Percentiles rank a stretch among this genome's conserved stretches.
phyloP scores from a whole-genome alignment of 2,329 filamentous ascomycete genomes.

The Colletotrichum spinosum region DNA sequence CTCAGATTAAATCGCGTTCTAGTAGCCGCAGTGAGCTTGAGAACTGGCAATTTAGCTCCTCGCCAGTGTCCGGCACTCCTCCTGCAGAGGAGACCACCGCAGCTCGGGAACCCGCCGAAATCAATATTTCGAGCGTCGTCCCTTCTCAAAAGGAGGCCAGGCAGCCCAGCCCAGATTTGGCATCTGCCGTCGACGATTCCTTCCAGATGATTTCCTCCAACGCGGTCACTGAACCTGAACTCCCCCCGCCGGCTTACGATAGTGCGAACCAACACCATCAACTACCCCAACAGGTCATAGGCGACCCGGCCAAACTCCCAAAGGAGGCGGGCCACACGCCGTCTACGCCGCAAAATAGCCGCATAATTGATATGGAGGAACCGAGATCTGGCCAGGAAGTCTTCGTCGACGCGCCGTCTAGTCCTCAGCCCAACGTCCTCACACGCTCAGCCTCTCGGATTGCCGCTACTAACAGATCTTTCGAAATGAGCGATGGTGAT shows the following conservation, averaged over 20 bases:
- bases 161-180: slow-evolving; percentile 22
- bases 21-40: slow-evolving; percentile 53
- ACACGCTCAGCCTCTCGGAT: slow-evolving; percentile 43
- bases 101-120: slow-evolving; percentile 35
- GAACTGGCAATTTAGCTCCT: slow-evolving; percentile 67
- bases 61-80: slow-evolving; percentile 66
- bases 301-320: background rate
- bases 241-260: slow-evolving; percentile 26
- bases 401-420: slow-evolving; percentile 62
- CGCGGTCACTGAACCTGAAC: slow-evolving; percentile 29
- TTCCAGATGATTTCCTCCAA: slow-evolving; percentile 45
- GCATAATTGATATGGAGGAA: slow-evolving; percentile 45
- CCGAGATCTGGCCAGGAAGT: slow-evolving; percentile 59
- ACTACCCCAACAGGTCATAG: background rate
- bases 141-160: slow-evolving; percentile 31
- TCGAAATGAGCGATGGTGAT: slow-evolving; percentile 57
- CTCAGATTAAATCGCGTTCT: slow-evolving; percentile 64
- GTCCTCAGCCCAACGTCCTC: slow-evolving; percentile 48
- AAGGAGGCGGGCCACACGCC: slow-evolving; percentile 8
- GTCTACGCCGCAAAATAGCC: slow-evolving; percentile 31
- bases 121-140: slow-evolving; percentile 31
- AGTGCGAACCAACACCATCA: background rate
- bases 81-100: slow-evolving; percentile 38
- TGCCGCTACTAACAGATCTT: slow-evolving; percentile 45
- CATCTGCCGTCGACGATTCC: slow-evolving; percentile 31